Base-by-base conservation (phyloP, 345 rosid genomes). In the Bruguiera parviflora region DNA sequence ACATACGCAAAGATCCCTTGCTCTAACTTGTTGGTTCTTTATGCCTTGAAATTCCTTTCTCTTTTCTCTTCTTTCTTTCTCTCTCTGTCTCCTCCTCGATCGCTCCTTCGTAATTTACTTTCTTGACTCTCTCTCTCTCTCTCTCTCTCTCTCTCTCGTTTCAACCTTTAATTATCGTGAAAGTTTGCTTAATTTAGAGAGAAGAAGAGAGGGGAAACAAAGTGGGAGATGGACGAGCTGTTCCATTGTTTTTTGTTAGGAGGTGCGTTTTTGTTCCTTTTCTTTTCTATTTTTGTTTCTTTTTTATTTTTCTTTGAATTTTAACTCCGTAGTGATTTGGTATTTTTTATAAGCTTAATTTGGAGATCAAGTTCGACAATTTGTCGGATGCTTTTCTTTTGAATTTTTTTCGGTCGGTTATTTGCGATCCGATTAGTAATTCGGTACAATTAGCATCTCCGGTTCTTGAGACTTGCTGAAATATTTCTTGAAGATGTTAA, bases 1-100 rank as follows among this genome's bases (percentile, higher is more conserved):
- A 57, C 37, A 24, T 13, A 78, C 77, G 81, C 83, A 71, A 74
- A 85, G 89, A 87, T 89, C 84, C 78, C 61, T 80, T 70, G 63
- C 74, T 74, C 59, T 47, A 22, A 51, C 67, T 53, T 63, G 68
- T 75, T 65, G 71, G 8, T 59, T 53, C 69, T 70, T 62, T 76
- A 29, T 69, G 63, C 77, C 71, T 68, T 77, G 66, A 68, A 72
- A 74, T 62, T 56, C 32, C 47, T 7, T 2, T 52, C 13, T 3
- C n/a, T 15, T 64, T 49, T 70, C 67, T 67, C 57, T 64, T 71
- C 59, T 31, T 2, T 53, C 8, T 66, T 22, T 46, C 51, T 61
- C 58, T 60, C 37, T 13, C 49, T 57, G 16, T 33, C 19, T n/a
- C 24, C 16, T 53, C 20, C 53, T 46, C 59, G 31, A 61, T 73